phyloP scores from a whole-genome alignment of 441 rosid species.

The Brassica balearica region DNA sequence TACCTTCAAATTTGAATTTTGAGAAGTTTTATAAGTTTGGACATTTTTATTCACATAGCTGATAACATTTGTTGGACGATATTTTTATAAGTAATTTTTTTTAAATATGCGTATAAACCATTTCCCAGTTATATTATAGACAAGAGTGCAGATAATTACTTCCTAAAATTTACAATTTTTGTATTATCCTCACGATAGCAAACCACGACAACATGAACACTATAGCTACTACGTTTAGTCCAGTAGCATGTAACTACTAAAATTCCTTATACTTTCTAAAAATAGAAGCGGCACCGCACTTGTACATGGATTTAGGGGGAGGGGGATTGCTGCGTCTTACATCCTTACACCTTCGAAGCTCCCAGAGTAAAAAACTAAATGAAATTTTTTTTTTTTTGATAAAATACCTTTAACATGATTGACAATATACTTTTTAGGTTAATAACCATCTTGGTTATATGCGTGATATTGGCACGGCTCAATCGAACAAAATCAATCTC shows the following conservation, averaged over 20 bases:
- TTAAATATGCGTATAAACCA: not conserved
- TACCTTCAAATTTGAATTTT: not conserved
- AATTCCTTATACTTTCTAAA: constrained; percentile 26
- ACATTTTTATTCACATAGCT: not conserved
- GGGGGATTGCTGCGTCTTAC: constrained; percentile 4
- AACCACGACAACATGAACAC: not conserved
- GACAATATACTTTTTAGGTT: not conserved
- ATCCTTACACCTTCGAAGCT: constrained; percentile 15
- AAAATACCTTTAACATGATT: constrained; percentile 22
- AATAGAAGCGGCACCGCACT: constrained; percentile 15
- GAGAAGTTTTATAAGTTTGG: not conserved
- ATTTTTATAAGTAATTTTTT: too few species aligned
- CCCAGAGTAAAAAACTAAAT: not conserved
- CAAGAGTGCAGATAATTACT: not conserved
- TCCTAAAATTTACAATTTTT: not conserved
- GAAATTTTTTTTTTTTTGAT: not conserved
- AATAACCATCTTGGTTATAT: not conserved
- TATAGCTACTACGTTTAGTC: constrained; percentile 10
- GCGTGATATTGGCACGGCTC: constrained; percentile 99
- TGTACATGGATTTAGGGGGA: constrained; percentile 28
- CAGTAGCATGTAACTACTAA: not conserved
- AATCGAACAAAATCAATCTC: constrained; percentile 70
- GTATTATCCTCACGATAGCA: constrained; percentile 8
- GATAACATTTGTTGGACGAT: not conserved
- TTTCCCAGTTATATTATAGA: not conserved